Evolutionary conservation across 331 rosid species (phyloP), one percentile per base, ranked within the genome.

Genomic region (Quercus lobata): DNA sequence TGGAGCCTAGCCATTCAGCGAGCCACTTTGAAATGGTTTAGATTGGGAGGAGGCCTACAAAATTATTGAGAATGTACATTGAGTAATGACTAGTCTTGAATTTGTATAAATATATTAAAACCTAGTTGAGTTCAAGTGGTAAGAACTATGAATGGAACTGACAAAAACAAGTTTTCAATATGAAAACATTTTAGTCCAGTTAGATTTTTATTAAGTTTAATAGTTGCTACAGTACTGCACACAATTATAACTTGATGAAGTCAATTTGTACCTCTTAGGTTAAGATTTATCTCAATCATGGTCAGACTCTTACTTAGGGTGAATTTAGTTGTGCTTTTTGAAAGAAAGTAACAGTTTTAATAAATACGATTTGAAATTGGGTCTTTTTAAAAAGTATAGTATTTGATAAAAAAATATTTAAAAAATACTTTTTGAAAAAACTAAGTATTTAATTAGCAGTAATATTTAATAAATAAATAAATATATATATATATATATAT

Each of bases 201-300:
- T 24, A 22, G 18, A 60, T 24, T 21, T 60, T 24, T 16, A 24
- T 24, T 4, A 11, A 60, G 34, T 60, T 58, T 22, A 9, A 22
- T 9, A 10, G 30, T 25, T 22, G 25, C 16, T 9, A 58, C 1
- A 22, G 46, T 24, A 4, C 12, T 60, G 68, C 32, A 60, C 30
- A 24, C 9, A 25, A 15, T 79, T 79, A 79, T 57, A 75, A 82
- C 70, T 74, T 41, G 61, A 37, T 66, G 78, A 52, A n/a, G 68
- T 83, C 53, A 83, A 37, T 41, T 30, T 58, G 88, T 87, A 91
- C 71, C 49, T 77, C 65, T 90, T 86, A 86, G 87, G 92, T 76
- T 77, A 74, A 30, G 73, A 89, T 57, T 77, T 76, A 85, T 60
- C 81, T 88, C 80, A 60, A 78, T 80, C 81, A 83, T 71, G 76